Percentiles rank a stretch among this genome's conserved stretches.
These are phyloP conservation scores for Lasiosphaeria hispida DNA, from an alignment of 495 filamentous ascomycete species.

Conservation along the genomic window DNA sequence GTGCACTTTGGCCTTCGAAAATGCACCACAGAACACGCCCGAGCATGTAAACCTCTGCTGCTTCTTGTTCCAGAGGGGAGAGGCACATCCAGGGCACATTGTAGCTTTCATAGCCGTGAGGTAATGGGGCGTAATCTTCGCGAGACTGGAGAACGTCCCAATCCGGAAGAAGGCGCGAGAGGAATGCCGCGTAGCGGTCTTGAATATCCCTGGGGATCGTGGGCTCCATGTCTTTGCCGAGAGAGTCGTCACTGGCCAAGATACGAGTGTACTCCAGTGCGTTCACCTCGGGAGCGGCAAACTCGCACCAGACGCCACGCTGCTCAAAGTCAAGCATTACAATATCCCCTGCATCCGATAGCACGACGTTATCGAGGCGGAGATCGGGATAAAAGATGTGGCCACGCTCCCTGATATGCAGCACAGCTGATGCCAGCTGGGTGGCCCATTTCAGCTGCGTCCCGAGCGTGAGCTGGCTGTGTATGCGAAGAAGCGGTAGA, in stretches of 20 bases:
- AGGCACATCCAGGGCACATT: conserved; percentile 48
- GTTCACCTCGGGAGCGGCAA: conserved; percentile 50
- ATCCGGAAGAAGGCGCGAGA: conserved; percentile 36
- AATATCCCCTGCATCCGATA: conserved; percentile 37
- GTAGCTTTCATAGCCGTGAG: conserved; percentile 40
- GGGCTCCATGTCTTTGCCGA: conserved; percentile 18
- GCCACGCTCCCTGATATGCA: conserved; percentile 35
- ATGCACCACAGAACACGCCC: conserved; percentile 52
- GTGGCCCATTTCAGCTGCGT: conserved; percentile 45
- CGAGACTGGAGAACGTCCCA: conserved; percentile 35
- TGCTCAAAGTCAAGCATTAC: conserved; percentile 55
- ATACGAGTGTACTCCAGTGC: conserved; percentile 46
- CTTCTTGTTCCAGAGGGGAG: conserved; percentile 42
- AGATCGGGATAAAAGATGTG: conserved; percentile 49
- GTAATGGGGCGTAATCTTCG: conserved; percentile 31
- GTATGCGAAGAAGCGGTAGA: conserved; percentile 41
- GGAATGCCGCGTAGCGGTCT: conserved; percentile 32
- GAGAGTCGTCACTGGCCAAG: conserved; percentile 27
- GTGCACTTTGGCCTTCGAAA: conserved; percentile 48
- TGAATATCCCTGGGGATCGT: conserved; percentile 31
- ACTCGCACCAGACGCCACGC: conserved; percentile 51
- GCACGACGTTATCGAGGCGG: conserved; percentile 48
- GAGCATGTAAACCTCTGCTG: conserved; percentile 52
- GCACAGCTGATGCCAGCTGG: conserved; percentile 42
- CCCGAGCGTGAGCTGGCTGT: conserved; percentile 31